These are phyloP conservation scores for Phaeolepiota aurea DNA, from an alignment of 768 basidiomycete genomes.

Conservation along the genomic window DNA sequence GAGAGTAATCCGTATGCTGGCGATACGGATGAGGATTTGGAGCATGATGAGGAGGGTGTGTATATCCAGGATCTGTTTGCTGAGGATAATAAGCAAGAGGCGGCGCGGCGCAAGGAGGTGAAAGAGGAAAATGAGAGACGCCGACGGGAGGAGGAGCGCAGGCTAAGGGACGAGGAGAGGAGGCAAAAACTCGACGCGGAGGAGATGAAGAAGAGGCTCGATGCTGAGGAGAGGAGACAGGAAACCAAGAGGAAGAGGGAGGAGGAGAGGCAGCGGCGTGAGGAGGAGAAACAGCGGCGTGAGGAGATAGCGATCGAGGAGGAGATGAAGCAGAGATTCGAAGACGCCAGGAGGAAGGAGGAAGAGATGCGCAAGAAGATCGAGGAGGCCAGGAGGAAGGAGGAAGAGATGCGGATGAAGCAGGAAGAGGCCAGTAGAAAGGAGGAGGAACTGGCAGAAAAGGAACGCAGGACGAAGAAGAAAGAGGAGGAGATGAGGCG, in stretches of 20 bases:
- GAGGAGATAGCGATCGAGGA: constrained; percentile 8
- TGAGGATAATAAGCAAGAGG: constrained; percentile 2
- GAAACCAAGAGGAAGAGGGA: constrained; percentile 14
- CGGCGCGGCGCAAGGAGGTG: constrained; percentile 4
- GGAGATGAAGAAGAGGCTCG: constrained; percentile 2
- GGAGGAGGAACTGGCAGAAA: constrained; percentile 16
- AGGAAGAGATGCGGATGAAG: constrained; percentile 11
- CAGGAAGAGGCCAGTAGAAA: constrained; percentile 11
- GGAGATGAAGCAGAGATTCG: constrained; percentile 10
- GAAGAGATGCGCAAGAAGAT: constrained; percentile 15
- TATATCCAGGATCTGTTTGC: background rate
- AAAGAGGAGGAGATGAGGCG: constrained; percentile 11
- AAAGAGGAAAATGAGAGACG: constrained; percentile 1
- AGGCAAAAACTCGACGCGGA: background rate
- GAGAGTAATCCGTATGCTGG: no score
- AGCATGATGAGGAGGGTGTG: background rate
- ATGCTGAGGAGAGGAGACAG: constrained; percentile 9
- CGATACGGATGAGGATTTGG: no score
- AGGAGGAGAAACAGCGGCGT: constrained; percentile 3
- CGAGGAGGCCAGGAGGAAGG: constrained; percentile 12
- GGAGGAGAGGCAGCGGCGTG: constrained; percentile 4
- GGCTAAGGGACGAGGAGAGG: constrained; percentile 3
- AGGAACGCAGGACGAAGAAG: constrained; percentile 17
- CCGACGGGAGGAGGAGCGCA: no score
- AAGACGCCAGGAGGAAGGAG: constrained; percentile 11